Evolutionary conservation across 169 alveolate species (phyloP).

Genomic region (Cryptosporidium canis): DNA sequence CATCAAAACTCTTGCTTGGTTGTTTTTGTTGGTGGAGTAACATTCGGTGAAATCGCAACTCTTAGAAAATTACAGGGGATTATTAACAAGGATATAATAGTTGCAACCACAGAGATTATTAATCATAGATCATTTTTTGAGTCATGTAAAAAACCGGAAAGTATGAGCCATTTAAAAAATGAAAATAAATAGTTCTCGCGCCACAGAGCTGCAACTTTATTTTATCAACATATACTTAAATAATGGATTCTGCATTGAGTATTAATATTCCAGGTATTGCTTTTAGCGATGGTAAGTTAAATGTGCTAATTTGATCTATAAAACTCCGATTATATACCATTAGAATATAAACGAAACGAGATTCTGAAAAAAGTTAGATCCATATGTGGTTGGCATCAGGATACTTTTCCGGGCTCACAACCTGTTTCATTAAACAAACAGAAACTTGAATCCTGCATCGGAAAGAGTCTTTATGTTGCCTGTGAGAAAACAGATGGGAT

Average conservation of each 20-base stretch:
- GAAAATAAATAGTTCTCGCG: not conserved
- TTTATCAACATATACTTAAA: not conserved
- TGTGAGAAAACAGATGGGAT: conserved; percentile 92
- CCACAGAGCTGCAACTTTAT: not conserved
- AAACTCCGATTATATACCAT: not conserved
- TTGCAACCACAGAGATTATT: conserved; percentile 62
- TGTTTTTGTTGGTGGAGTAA: conserved; percentile 79
- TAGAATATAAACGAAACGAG: conserved; percentile 11
- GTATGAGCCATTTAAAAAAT: conserved; percentile 4
- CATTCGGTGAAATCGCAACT: conserved; percentile 80
- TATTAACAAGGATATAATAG: conserved; percentile 31
- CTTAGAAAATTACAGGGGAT: conserved; percentile 47
- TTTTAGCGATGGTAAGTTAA: conserved; percentile 52
- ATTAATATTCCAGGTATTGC: conserved; percentile 54
- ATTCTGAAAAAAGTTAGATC: conserved; percentile 74
- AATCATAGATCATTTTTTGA: conserved; percentile 57
- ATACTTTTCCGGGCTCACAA: conserved; percentile 89
- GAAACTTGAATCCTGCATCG: conserved; percentile 73
- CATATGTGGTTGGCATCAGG: conserved; percentile 85
- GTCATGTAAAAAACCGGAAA: conserved; percentile 41
- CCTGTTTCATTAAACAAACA: conserved; percentile 86
- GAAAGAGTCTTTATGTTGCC: conserved; percentile 83
- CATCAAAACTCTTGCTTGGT: conserved; percentile 50
- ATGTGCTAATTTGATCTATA: not conserved
- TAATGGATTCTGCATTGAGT: conserved; percentile 49